Evolutionary conservation across 208 protist species (phyloP).

Genomic region (Crithidia fasciculata): DNA sequence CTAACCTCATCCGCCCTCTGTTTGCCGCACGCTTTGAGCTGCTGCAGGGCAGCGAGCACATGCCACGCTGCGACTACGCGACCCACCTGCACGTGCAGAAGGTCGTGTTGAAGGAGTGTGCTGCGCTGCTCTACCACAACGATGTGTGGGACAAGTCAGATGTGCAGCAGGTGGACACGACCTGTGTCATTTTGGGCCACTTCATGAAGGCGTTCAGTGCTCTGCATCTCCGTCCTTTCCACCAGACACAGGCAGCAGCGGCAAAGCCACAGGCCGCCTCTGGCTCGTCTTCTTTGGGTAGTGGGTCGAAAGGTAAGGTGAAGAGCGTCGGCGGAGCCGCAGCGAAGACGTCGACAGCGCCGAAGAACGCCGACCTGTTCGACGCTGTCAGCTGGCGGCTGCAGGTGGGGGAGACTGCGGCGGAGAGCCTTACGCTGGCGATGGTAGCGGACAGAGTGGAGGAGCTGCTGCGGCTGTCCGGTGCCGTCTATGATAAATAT

Average conservation of each 20-base stretch:
- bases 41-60: constrained; percentile 73
- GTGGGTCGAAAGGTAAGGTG: constrained; percentile 1
- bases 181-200: constrained; percentile 74
- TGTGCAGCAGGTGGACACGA: constrained; percentile 71
- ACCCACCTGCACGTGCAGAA: constrained; percentile 60
- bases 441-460: constrained; percentile 76
- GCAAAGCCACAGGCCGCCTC: too few relatives aligned
- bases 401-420: constrained; percentile 30
- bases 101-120: constrained; percentile 63
- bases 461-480: constrained; percentile 55
- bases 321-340: constrained; percentile 7
- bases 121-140: constrained; percentile 73
- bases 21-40: constrained; percentile 83
- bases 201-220: constrained; percentile 83
- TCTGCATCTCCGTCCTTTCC: constrained; percentile 68
- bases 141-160: constrained; percentile 72
- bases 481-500: constrained; percentile 40
- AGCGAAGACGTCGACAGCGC: background rate
- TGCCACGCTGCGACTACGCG: constrained; percentile 64
- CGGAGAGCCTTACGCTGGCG: constrained; percentile 48
- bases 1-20: constrained; percentile 54
- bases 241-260: constrained; percentile 23
- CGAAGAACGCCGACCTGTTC: background rate
- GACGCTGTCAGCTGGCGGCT: constrained; percentile 43
- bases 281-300: too few relatives aligned